phyloP scores from a whole-genome alignment of 495 filamentous ascomycete genomes.

The Aspergillus campestris region DNA sequence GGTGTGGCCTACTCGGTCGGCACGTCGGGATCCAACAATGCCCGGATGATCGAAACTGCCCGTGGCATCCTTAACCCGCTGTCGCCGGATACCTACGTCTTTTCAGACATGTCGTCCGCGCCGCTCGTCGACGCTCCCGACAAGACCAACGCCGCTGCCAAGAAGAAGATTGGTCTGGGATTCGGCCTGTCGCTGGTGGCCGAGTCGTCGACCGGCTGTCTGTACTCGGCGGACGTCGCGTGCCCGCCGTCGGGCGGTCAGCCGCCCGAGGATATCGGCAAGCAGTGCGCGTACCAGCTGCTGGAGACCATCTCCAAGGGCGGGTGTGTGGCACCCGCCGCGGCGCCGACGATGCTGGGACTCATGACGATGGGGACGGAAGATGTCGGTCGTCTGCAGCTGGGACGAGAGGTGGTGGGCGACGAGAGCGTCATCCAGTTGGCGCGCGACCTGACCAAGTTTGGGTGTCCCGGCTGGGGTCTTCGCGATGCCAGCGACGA shows the following conservation, averaged over 20 bases:
- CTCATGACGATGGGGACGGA: conserved; percentile 94
- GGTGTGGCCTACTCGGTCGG: conserved; percentile 91
- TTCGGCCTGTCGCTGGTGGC: conserved; percentile 88
- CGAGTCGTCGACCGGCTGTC: conserved; percentile 74
- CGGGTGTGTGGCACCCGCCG: conserved; percentile 66
- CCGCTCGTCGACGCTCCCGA: conserved; percentile 58
- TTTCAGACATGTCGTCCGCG: conserved; percentile 65
- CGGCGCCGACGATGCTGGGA: conserved; percentile 62
- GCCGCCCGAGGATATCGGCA: conserved; percentile 83
- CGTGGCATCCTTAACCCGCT: conserved; percentile 81
- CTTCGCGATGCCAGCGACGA: conserved; percentile 63
- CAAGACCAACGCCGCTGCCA: conserved; percentile 49
- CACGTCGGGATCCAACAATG: conserved; percentile 84
- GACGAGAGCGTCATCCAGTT: conserved; percentile 69
- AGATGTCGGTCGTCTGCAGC: conserved; percentile 56
- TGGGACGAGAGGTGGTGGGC: conserved; percentile 64
- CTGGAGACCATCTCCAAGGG: conserved; percentile 74
- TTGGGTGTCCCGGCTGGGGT: conserved; percentile 83
- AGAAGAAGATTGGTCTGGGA: conserved; percentile 70
- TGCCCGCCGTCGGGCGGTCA: conserved; percentile 73
- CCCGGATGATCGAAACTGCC: conserved; percentile 86
- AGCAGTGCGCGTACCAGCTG: conserved; percentile 78
- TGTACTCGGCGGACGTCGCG: conserved; percentile 81
- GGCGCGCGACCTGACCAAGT: conserved; percentile 72
- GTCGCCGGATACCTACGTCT: conserved; percentile 78